Percentiles rank a stretch among this genome's conserved stretches.
Evolutionary conservation across 2,329 filamentous ascomycete genomes (phyloP).

Genomic region (Verticillium alfalfae): DNA sequence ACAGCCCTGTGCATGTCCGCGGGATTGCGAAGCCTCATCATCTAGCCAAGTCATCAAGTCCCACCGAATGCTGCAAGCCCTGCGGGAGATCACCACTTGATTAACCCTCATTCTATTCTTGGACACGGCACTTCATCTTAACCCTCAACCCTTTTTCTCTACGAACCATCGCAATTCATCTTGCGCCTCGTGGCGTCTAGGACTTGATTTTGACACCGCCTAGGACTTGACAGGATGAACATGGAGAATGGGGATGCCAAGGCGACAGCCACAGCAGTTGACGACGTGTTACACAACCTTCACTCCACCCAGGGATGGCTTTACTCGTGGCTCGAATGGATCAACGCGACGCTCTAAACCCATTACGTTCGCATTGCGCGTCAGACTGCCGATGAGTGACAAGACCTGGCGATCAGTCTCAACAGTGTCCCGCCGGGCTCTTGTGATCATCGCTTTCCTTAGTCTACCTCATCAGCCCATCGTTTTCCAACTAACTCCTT

Average conservation of each 20-base stretch:
- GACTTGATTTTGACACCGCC: not conserved
- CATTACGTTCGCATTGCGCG: not conserved
- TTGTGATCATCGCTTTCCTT: not conserved
- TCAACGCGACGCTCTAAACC: not conserved
- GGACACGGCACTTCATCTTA: not conserved
- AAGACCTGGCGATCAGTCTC: not conserved
- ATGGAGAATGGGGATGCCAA: not conserved
- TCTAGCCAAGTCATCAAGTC: not conserved
- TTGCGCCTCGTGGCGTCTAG: not conserved
- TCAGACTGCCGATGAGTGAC: not conserved
- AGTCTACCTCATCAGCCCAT: not conserved
- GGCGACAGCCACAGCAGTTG: not conserved
- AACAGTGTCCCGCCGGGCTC: not conserved
- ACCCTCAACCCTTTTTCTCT: not conserved
- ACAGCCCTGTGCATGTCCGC: not conserved
- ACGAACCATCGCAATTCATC: not conserved
- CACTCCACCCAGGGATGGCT: not conserved
- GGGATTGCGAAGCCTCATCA: not conserved
- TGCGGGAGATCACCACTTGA: not conserved
- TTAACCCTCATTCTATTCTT: not conserved
- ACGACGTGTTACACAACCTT: not conserved
- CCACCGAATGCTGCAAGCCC: not conserved
- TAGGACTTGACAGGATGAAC: not conserved
- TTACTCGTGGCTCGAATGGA: not conserved
- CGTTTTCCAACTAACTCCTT: not conserved